These are phyloP conservation scores for Solanum medicagineum DNA, from an alignment of 257 asterid species.

Conservation along the genomic window DNA sequence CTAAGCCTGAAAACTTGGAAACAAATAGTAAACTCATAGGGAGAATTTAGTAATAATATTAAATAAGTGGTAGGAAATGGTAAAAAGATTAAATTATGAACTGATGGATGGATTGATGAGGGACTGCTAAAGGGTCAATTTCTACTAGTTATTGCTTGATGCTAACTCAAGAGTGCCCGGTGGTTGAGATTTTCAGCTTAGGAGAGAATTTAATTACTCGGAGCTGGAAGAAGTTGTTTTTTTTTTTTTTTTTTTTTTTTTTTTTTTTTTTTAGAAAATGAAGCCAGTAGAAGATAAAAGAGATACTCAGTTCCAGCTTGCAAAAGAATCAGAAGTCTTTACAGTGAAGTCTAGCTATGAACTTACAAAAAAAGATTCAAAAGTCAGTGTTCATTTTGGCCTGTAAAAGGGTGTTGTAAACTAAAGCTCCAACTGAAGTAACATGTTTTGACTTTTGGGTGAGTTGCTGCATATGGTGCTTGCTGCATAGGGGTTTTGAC, in stretches of 20 bases:
- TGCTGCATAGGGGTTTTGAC: neutral
- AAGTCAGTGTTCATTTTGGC: neutral
- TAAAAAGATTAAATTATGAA: neutral
- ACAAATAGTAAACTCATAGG: neutral
- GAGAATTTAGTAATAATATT: neutral
- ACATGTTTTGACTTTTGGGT: neutral
- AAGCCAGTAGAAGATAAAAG: neutral
- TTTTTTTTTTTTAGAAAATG: neutral
- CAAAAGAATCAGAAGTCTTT: neutral
- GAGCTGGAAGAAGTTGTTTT: neutral
- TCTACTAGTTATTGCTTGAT: neutral
- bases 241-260: neutral
- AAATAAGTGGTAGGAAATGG: neutral
- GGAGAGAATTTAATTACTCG: neutral
- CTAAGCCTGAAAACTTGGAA: neutral
- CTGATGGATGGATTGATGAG: neutral
- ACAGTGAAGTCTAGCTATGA: neutral
- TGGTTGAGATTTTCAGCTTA: neutral
- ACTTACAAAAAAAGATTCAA: neutral
- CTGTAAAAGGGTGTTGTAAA: neutral
- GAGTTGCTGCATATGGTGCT: neutral
- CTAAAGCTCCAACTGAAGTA: neutral
- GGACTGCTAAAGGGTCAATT: neutral
- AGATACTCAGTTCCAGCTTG: neutral
- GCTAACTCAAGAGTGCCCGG: neutral